These are phyloP conservation scores for Margaritispora aquatica DNA, from an alignment of 495 filamentous ascomycete species.

Conservation along the genomic window DNA sequence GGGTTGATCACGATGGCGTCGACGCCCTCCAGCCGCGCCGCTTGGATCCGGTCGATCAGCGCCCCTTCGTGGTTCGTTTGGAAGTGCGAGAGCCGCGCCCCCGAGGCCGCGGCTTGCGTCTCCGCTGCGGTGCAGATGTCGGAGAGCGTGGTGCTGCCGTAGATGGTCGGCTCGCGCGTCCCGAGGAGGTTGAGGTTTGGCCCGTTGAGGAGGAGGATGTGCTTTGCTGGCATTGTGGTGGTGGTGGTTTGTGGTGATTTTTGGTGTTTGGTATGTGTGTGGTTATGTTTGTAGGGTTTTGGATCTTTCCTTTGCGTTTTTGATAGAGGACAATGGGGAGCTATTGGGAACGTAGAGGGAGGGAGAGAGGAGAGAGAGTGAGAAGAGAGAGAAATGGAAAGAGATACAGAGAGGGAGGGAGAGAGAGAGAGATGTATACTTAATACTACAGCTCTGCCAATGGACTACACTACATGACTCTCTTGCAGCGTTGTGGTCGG, in stretches of 20 bases:
- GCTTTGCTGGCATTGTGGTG: slow-evolving; percentile 32
- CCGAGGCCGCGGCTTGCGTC: slow-evolving; percentile 35
- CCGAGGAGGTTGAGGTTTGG: slow-evolving; percentile 79
- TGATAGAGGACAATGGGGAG: not conserved
- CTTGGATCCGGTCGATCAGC: slow-evolving; percentile 55
- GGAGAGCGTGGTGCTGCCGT: slow-evolving; percentile 56
- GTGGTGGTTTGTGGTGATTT: too few relatives aligned
- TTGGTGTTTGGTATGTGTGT: too few relatives aligned
- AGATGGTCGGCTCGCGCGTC: slow-evolving; percentile 63
- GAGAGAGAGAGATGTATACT: not conserved
- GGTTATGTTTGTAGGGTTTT: not conserved
- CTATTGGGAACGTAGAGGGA: not conserved
- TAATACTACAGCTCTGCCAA: not conserved
- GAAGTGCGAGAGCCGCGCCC: slow-evolving; percentile 42
- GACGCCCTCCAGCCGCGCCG: slow-evolving; percentile 38
- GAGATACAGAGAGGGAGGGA: not conserved
- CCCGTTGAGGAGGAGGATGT: slow-evolving; percentile 70
- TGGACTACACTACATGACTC: not conserved
- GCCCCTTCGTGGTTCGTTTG: slow-evolving; percentile 66
- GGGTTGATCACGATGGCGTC: slow-evolving; percentile 66
- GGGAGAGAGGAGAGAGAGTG: not conserved
- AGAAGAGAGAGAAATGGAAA: not conserved
- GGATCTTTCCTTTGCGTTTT: too few relatives aligned
- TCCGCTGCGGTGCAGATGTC: slow-evolving; percentile 44
- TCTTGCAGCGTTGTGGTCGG: not conserved